Percentiles rank a stretch among this genome's conserved stretches.
Conservation (phyloP, 139 green algal genomes). For the Closterium sp. region DNA sequence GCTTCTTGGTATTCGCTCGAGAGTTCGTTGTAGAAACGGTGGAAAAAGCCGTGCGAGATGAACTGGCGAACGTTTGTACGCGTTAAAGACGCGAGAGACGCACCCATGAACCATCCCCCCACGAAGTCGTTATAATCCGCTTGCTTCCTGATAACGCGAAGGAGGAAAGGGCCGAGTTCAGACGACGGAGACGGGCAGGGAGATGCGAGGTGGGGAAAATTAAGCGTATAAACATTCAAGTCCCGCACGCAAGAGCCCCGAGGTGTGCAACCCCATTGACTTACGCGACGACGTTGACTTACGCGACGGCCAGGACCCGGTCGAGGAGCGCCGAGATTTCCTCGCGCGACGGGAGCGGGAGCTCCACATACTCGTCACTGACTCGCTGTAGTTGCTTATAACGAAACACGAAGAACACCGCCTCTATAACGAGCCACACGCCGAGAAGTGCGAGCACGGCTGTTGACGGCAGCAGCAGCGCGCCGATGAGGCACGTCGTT, state of each 20-base stretch:
- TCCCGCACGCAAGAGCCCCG: no score
- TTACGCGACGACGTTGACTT: neutral
- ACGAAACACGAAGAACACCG: no score
- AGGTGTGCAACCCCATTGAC: neutral
- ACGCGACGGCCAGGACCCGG: neutral
- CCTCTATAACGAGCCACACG: no score
- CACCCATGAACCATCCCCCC: constrained; percentile 40
- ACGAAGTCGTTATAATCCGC: constrained; percentile 28
- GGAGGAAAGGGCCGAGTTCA: no score
- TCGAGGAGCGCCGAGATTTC: neutral
- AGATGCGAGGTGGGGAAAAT: no score
- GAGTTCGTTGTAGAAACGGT: constrained; percentile 1
- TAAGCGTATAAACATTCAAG: no score
- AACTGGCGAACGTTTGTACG: constrained; percentile 36
- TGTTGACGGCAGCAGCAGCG: no score
- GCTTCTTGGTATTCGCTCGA: neutral
- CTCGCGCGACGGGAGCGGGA: neutral
- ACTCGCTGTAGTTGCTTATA: neutral
- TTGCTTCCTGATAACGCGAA: constrained; percentile 6
- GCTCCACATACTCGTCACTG: neutral
- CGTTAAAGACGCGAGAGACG: constrained; percentile 15
- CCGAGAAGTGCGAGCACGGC: no score
- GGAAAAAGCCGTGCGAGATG: constrained; percentile 33
- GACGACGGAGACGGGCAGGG: neutral
- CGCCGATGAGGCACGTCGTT: neutral